phyloP scores from a whole-genome alignment of 2,329 filamentous ascomycete genomes.

The Trichoderma sp. region DNA sequence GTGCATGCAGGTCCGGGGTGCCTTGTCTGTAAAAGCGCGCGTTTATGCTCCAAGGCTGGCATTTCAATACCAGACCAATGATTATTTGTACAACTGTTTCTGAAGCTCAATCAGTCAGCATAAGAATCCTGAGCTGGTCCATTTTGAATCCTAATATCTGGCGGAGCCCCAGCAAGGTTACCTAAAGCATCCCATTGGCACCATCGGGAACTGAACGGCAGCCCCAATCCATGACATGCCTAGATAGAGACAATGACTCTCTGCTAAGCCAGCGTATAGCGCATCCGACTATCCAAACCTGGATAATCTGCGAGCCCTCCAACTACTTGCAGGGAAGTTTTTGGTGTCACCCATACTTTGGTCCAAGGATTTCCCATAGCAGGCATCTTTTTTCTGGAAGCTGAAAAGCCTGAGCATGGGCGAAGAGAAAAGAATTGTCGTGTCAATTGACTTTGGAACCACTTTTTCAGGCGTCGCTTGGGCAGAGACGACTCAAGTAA shows the following conservation, averaged over 20 bases:
- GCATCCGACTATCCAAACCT: not conserved
- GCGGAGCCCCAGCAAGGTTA: slow-evolving; percentile 15
- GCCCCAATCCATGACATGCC: slow-evolving; percentile 6
- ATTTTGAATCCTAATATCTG: slow-evolving; percentile 7
- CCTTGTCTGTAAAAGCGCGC: slow-evolving; percentile 10
- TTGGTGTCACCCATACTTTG: not conserved
- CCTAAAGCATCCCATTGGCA: slow-evolving; percentile 13
- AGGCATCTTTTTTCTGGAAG: slow-evolving; percentile 11
- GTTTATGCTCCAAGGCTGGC: slow-evolving; percentile 5
- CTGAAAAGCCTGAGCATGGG: slow-evolving; percentile 30
- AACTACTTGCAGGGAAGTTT: slow-evolving; percentile 1
- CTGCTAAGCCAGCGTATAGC: slow-evolving; percentile 2
- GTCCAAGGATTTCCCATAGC: not conserved
- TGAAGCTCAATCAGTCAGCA: slow-evolving; percentile 1
- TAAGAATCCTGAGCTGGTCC: slow-evolving; percentile 10
- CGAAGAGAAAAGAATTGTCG: slow-evolving; percentile 45
- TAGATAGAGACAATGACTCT: slow-evolving; percentile 15
- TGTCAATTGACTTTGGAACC: slow-evolving; percentile 59
- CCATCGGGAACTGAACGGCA: not conserved
- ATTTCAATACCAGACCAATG: not conserved
- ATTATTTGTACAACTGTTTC: not conserved
- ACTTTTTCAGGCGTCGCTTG: slow-evolving; percentile 59
- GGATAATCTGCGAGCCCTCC: not conserved
- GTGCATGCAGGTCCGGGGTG: slow-evolving; percentile 16
- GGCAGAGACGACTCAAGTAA: slow-evolving; percentile 45